phyloP scores from a whole-genome alignment of 202 grass and related monocot species.

The Saccharum hybrid region DNA sequence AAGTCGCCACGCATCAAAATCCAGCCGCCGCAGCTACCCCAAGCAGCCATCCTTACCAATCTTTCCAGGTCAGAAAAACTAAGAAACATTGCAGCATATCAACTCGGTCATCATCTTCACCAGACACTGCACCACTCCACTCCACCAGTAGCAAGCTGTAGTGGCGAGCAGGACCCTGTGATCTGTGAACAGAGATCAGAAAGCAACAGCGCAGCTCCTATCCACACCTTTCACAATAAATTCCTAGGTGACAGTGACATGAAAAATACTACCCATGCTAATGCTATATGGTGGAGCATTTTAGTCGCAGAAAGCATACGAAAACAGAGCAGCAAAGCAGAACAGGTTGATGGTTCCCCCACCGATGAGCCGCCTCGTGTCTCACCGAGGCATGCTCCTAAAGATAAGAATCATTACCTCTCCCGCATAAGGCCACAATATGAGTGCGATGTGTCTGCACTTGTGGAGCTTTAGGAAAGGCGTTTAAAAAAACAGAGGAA shows the following conservation, averaged over 20 bases:
- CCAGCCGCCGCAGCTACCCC: not conserved
- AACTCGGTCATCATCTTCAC: not conserved
- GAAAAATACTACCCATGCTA: not conserved
- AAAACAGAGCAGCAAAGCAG: not conserved
- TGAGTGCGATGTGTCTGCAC: not conserved
- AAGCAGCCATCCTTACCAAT: not conserved
- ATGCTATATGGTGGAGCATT: not conserved
- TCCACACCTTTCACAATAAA: slow-evolving; percentile 17
- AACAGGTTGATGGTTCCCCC: not conserved
- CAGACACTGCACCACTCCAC: not conserved
- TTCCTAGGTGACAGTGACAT: not conserved
- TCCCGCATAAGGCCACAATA: not conserved
- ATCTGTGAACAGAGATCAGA: not conserved
- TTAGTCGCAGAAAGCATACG: not conserved
- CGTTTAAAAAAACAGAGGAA: not conserved
- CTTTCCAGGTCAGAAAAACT: slow-evolving; percentile 3
- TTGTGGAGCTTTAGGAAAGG: not conserved
- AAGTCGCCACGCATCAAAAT: not conserved
- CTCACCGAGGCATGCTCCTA: not conserved
- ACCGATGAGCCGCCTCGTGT: slow-evolving; percentile 3
- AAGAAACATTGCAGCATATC: too few species aligned
- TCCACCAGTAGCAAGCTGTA: slow-evolving; percentile 6
- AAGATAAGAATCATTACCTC: not conserved
- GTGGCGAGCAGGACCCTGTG: not conserved
- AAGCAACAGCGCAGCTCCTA: not conserved